These are phyloP conservation scores for Camelina sativa DNA, from an alignment of 345 rosid species.

Conservation along the genomic window DNA sequence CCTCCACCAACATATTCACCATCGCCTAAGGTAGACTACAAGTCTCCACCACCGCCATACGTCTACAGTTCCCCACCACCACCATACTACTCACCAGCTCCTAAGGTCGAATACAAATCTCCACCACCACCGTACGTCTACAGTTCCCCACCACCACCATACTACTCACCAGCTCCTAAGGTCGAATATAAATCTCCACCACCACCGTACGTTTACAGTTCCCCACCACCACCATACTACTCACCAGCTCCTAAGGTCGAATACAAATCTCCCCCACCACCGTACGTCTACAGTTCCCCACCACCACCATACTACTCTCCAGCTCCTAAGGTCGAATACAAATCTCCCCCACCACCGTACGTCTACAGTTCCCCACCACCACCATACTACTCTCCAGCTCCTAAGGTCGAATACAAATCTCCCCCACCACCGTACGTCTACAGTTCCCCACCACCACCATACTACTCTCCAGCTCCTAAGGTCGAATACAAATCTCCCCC, in stretches of 20 bases:
- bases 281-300: background rate
- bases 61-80: background rate
- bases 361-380: background rate
- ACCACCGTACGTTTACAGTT: background rate
- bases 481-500: background rate
- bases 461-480: background rate
- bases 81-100: background rate
- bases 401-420: background rate
- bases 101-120: background rate
- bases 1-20: background rate
- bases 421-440: background rate
- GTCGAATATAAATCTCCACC: background rate
- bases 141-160: background rate
- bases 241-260: background rate
- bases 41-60: background rate
- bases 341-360: background rate
- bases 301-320: background rate
- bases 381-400: background rate
- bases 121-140: background rate
- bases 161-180: background rate
- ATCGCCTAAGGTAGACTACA: background rate
- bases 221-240: background rate
- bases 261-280: background rate
- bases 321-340: background rate
- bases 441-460: background rate